These are phyloP conservation scores for Gossypium raimondii DNA, from an alignment of 345 rosid species.

Conservation along the genomic window DNA sequence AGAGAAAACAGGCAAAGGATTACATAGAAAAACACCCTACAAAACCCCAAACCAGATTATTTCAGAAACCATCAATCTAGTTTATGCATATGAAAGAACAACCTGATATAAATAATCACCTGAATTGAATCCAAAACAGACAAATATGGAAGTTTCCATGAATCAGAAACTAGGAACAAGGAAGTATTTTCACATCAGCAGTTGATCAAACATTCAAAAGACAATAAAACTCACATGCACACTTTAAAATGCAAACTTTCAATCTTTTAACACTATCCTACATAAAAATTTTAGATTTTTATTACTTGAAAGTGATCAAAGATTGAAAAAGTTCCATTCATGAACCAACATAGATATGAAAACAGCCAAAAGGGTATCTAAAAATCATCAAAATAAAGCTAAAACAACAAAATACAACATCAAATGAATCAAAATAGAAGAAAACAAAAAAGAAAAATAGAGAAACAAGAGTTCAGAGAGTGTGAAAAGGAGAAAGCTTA, in stretches of 20 bases:
- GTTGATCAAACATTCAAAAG: constrained; percentile 11
- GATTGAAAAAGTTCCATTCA: not conserved
- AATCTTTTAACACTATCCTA: not conserved
- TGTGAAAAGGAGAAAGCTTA: constrained; percentile 13
- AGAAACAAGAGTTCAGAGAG: not conserved
- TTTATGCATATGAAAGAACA: not conserved
- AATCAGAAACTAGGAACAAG: not conserved
- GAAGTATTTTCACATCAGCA: not conserved
- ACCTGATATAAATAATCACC: not conserved
- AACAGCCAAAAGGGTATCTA: constrained; percentile 9
- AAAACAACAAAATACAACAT: not conserved
- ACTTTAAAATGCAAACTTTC: constrained; percentile 7
- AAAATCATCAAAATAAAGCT: constrained; percentile 10
- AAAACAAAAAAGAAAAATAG: not conserved
- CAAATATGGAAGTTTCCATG: not conserved
- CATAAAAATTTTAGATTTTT: not conserved
- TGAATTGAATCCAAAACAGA: not conserved
- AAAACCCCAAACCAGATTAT: constrained; percentile 8
- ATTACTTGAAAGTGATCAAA: not conserved
- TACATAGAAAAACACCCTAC: constrained; percentile 7
- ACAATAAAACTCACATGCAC: not conserved
- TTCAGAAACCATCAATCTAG: not conserved
- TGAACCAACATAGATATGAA: not conserved
- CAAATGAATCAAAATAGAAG: not conserved
- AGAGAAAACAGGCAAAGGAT: not conserved